Base-by-base conservation (phyloP, 2,329 filamentous ascomycete species). In the Exophiala bonariae region DNA sequence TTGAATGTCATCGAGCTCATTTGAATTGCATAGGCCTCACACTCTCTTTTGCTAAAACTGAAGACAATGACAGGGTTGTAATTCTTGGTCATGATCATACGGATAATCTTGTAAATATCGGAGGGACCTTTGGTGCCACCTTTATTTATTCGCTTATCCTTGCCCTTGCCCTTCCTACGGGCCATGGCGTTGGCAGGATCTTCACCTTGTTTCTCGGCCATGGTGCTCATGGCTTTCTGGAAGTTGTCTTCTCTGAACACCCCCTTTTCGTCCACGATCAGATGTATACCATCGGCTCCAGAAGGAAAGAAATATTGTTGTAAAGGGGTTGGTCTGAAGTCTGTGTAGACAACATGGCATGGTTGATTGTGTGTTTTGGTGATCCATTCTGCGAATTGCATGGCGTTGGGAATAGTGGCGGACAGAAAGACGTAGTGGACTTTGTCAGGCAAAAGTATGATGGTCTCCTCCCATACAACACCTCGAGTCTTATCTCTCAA, bases 331-430 rank as follows among this genome's bases (percentile, higher is more conserved):
- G 93, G 93, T 64, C 93, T 83, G 76, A 97, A 99, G 71, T 99
- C 92, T 42, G 93, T 99, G 69, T 99, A 99, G 3, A 99, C 93
- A 54, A 99, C 95, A 76, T 99, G 95, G 59, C 93, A 99, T 5
- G 93, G 92, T 64, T 99, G 95, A 57, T 88, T 87, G 67, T 99
- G 95, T 48, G 92, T 97, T 73, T 97, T 97, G 60, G 88, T 90
- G 61, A 99, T 95, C 93, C 93, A 99, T 68, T 99, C 92, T 59
- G 93, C 93, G 62, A 99, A 99, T 68, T 99, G 93, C 81, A 97
- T 96, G 42, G 93, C 91, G 65, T 99, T 99, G 44, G 93, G 93
- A 54, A 99, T 99, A 2, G 95, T 99, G 54, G 93, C 93, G 23
- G 95, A 99, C 51, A 99, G 75, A 70, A 99, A 99, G 46, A 99